phyloP scores from a whole-genome alignment of 2,329 filamentous ascomycete species.

The Macrophomina pseudophaseolina region DNA sequence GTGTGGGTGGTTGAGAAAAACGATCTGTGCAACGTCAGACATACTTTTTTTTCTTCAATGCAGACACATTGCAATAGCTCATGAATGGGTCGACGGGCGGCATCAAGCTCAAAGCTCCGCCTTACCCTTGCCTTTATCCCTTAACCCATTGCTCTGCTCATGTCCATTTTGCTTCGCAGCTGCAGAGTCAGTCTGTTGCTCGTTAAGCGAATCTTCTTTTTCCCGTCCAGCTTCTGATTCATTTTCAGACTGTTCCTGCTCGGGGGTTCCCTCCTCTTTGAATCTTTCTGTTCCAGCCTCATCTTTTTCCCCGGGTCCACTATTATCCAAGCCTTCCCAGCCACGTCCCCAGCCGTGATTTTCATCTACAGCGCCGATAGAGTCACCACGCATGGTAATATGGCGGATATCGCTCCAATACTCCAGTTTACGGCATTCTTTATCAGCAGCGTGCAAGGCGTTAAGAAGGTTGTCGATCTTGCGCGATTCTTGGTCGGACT shows the following conservation, averaged over 20 bases:
- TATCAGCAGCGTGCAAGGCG: constrained; percentile 76
- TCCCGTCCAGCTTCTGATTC: not conserved
- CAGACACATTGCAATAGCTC: too few species aligned
- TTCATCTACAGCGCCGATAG: constrained; percentile 11
- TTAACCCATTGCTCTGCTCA: not conserved
- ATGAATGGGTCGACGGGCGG: not conserved
- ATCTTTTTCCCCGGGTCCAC: constrained; percentile 1
- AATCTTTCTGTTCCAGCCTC: constrained; percentile 6
- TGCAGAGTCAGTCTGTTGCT: not conserved
- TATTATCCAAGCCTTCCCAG: constrained; percentile 14
- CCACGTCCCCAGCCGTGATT: constrained; percentile 18
- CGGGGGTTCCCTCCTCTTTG: constrained; percentile 2
- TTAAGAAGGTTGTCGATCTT: constrained; percentile 72
- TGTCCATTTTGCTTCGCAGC: not conserved
- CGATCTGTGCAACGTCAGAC: constrained; percentile 16
- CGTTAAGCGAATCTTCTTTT: not conserved
- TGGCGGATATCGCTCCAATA: constrained; percentile 78
- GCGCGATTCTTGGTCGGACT: constrained; percentile 54
- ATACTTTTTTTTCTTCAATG: not conserved
- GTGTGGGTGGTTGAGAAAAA: not conserved
- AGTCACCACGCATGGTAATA: constrained; percentile 33
- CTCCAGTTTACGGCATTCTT: constrained; percentile 79
- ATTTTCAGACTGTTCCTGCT: not conserved
- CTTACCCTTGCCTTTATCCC: constrained; percentile 27
- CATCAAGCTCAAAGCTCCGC: constrained; percentile 19